Evolutionary conservation across 768 basidiomycete species (phyloP).

Genomic region (Clitopilus passeckerianus): DNA sequence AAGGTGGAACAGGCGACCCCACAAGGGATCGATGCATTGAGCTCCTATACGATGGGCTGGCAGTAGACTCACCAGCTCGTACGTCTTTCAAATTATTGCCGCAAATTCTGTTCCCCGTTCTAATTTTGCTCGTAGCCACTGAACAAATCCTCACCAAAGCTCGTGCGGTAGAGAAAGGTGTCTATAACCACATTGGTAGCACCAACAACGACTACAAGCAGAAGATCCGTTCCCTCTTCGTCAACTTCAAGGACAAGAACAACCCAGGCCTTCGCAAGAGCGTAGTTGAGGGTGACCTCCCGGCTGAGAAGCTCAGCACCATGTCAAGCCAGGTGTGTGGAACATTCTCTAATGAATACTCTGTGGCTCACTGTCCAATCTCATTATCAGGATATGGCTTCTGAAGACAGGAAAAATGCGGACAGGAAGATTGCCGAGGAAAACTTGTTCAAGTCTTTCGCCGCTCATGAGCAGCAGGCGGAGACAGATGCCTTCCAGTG

Average conservation of each 20-base stretch:
- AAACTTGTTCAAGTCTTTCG: conserved; percentile 88
- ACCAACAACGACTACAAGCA: conserved; percentile 53
- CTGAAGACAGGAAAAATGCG: conserved; percentile 82
- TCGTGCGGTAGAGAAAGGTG: conserved; percentile 65
- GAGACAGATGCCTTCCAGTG: conserved; percentile 99
- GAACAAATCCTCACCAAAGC: conserved; percentile 67
- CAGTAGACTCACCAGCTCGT: conserved; percentile 85
- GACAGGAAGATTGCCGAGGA: conserved; percentile 78
- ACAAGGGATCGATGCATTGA: conserved; percentile 86
- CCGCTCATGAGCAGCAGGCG: conserved; percentile 84
- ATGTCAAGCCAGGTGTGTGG: conserved; percentile 76
- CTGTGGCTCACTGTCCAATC: background rate
- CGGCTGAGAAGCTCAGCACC: conserved; percentile 61
- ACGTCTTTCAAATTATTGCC: conserved; percentile 28
- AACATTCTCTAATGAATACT: background rate
- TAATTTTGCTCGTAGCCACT: conserved; percentile 38
- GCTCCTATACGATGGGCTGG: conserved; percentile 89
- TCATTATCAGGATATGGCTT: conserved; percentile 82
- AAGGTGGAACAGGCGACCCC: conserved; percentile 55
- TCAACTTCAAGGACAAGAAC: conserved; percentile 94
- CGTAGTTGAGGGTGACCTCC: conserved; percentile 78
- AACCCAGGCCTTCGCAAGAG: conserved; percentile 85
- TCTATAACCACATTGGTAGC: conserved; percentile 40
- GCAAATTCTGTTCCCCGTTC: background rate
- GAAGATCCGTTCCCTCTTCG: conserved; percentile 84